A percentile compares a stretch with the other conserved stretches of the same genome.
Evolutionary conservation across 495 filamentous ascomycete species (phyloP).

Genomic region (Barbatosphaeria neglecta): DNA sequence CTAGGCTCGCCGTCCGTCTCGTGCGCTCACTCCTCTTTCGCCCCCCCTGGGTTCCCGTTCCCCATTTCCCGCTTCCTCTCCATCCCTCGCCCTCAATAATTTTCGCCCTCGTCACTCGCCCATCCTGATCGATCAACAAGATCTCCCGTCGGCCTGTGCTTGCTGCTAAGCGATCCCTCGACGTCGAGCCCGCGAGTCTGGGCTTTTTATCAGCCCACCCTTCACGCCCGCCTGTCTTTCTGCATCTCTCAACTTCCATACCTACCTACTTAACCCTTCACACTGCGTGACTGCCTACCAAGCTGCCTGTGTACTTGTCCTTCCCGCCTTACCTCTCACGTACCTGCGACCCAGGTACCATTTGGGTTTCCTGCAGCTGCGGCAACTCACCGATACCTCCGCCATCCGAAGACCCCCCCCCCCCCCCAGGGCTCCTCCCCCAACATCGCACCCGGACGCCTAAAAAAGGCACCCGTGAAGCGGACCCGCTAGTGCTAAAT

Average conservation of each 20-base stretch:
- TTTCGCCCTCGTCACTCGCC: background rate
- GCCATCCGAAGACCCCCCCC: no score
- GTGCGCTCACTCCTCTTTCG: background rate
- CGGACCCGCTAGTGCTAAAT: background rate
- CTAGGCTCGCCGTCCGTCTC: background rate
- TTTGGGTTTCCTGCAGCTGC: no score
- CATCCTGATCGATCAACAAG: background rate
- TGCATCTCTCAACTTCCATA: no score
- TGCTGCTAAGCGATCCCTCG: background rate
- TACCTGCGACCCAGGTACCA: no score
- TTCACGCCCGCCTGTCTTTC: no score
- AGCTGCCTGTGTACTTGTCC: no score
- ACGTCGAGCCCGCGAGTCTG: no score
- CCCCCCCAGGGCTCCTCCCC: background rate
- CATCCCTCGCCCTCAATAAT: background rate
- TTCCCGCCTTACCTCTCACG: no score
- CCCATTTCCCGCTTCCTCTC: background rate
- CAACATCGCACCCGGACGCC: background rate
- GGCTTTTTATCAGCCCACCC: no score
- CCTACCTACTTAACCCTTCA: no score
- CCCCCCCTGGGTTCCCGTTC: background rate
- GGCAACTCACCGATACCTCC: no score
- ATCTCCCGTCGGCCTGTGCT: background rate
- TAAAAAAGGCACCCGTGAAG: background rate
- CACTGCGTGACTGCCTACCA: no score